Conservation (phyloP, 495 filamentous ascomycete species). For the Neurospora sp. region DNA sequence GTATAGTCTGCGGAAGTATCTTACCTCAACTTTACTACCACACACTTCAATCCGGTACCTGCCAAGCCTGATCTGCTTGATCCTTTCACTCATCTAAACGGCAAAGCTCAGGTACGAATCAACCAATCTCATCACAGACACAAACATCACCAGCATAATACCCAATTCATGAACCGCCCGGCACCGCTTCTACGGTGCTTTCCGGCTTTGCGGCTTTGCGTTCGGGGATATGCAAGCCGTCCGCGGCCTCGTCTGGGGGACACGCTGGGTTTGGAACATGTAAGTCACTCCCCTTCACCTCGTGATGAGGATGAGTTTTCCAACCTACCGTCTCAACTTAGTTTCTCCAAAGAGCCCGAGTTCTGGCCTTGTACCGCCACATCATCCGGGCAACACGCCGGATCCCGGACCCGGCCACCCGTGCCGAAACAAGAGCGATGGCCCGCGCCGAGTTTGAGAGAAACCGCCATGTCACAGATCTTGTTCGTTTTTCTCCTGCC, state of each 20-base stretch:
- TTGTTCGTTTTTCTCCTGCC: conserved; percentile 39
- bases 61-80: not conserved
- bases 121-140: not conserved
- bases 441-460: conserved; percentile 70
- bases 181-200: not conserved
- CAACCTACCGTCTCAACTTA: conserved; percentile 15
- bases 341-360: conserved; percentile 51
- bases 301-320: conserved; percentile 1
- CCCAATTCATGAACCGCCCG: not conserved
- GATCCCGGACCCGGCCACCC: conserved; percentile 42
- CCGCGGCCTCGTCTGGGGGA: conserved; percentile 24
- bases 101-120: not conserved
- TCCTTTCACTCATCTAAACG: not conserved
- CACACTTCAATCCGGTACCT: not conserved
- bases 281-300: conserved; percentile 15
- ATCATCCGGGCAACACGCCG: conserved; percentile 41
- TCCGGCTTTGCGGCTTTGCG: conserved; percentile 12
- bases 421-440: conserved; percentile 58
- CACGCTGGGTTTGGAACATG: conserved; percentile 41
- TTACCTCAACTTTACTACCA: not conserved
- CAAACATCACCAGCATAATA: not conserved
- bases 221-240: conserved; percentile 34
- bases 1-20: not conserved
- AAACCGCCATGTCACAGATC: conserved; percentile 57
- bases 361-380: conserved; percentile 47